Evolutionary conservation across 805 yeast species (phyloP).

Genomic region (Babjeviella inositovora): DNA sequence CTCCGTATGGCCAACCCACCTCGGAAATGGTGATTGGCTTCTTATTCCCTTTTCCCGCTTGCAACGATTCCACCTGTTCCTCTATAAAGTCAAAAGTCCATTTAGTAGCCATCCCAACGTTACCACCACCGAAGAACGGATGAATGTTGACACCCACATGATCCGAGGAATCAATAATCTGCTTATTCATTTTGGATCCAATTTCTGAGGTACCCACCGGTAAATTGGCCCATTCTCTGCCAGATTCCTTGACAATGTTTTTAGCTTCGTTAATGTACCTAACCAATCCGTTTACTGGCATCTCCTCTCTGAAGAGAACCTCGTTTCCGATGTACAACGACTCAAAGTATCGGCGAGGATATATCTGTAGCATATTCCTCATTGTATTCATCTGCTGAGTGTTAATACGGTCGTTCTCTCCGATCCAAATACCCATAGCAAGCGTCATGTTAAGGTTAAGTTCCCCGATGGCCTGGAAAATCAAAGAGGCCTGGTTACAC

Average conservation of each 20-base stretch:
- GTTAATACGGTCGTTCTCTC: slow-evolving; percentile 24
- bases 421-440: slow-evolving; percentile 51
- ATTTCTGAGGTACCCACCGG: slow-evolving; percentile 52
- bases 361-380: slow-evolving; percentile 19
- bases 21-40: slow-evolving; percentile 36
- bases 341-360: slow-evolving; percentile 30
- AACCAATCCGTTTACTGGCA: slow-evolving; percentile 16
- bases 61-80: slow-evolving; percentile 21
- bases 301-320: slow-evolving; percentile 37
- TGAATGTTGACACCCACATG: slow-evolving; percentile 48
- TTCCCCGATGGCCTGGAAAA: slow-evolving; percentile 34
- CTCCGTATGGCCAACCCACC: slow-evolving; percentile 60
- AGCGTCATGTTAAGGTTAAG: slow-evolving; percentile 37
- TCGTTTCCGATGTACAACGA: slow-evolving; percentile 48
- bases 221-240: slow-evolving; percentile 14
- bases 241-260: slow-evolving; percentile 13
- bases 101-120: slow-evolving; percentile 23
- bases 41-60: too few relatives aligned
- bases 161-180: slow-evolving; percentile 27
- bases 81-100: slow-evolving; percentile 37
- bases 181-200: slow-evolving; percentile 25
- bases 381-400: slow-evolving; percentile 25
- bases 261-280: slow-evolving; percentile 24
- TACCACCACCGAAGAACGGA: slow-evolving; percentile 51
- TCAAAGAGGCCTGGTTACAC: slow-evolving; percentile 35